A percentile compares a stretch with the other conserved stretches of the same genome.
These are phyloP conservation scores for Fagopyrum tataricum DNA, from an alignment of 148 eudicot genomes.

Conservation along the genomic window DNA sequence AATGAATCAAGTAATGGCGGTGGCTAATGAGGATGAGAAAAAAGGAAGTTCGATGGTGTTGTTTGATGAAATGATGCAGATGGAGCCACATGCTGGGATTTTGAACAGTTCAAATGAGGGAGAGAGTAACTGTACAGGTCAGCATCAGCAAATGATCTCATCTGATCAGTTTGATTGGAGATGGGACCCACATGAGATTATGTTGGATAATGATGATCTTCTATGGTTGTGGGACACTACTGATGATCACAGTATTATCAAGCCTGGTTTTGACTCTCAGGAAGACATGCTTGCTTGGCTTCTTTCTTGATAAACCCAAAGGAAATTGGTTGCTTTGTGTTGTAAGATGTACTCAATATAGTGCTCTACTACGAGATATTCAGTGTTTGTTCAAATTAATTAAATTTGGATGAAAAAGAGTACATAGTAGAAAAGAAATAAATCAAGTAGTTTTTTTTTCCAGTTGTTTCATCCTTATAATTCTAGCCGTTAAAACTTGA, in stretches of 20 bases:
- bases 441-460: too few species aligned
- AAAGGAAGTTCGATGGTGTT: background rate
- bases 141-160: constrained; percentile 18
- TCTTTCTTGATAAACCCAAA: constrained; percentile 25
- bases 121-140: constrained; percentile 8
- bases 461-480: too few species aligned
- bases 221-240: constrained; percentile 30
- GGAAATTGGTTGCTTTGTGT: background rate
- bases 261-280: constrained; percentile 20
- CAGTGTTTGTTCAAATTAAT: background rate
- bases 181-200: constrained; percentile 18
- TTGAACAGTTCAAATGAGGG: constrained; percentile 7
- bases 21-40: constrained; percentile 13
- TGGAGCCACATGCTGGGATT: background rate
- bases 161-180: constrained; percentile 21
- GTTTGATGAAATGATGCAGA: background rate
- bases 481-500: too few species aligned
- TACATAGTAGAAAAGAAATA: background rate
- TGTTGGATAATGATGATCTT: constrained; percentile 1
- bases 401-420: background rate
- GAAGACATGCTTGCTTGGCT: constrained; percentile 57
- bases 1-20: background rate
- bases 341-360: background rate
- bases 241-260: constrained; percentile 9
- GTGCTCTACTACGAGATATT: background rate